phyloP scores from a whole-genome alignment of 495 filamentous ascomycete genomes.

The Penicillium robsamsonii region DNA sequence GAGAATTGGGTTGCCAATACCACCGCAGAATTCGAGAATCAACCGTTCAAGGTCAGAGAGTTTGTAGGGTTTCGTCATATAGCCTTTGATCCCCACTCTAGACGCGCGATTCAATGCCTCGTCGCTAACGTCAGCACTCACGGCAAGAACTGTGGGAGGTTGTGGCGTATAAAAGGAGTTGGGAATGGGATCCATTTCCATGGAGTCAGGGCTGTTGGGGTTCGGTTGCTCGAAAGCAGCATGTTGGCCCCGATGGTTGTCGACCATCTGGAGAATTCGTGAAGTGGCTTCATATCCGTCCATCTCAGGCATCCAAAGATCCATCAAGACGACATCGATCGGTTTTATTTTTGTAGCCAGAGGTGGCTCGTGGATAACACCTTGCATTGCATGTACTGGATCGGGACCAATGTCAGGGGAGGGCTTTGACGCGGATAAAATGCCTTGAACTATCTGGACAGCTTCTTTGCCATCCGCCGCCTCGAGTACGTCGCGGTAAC shows the following conservation, averaged over 20 bases:
- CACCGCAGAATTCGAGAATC: slow-evolving; percentile 60
- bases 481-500: slow-evolving; percentile 63
- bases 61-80: slow-evolving; percentile 79
- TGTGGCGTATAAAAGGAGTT: slow-evolving; percentile 10
- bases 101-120: slow-evolving; percentile 62
- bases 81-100: slow-evolving; percentile 70
- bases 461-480: slow-evolving; percentile 74
- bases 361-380: slow-evolving; percentile 7
- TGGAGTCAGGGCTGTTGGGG: slow-evolving; percentile 12
- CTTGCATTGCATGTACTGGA: neutral
- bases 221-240: slow-evolving; percentile 8
- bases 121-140: slow-evolving; percentile 75
- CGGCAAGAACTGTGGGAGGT: slow-evolving; percentile 59
- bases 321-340: slow-evolving; percentile 74
- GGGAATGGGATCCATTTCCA: slow-evolving; percentile 25
- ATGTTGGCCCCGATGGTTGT: slow-evolving; percentile 31
- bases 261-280: slow-evolving; percentile 57
- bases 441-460: slow-evolving; percentile 58
- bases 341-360: slow-evolving; percentile 32
- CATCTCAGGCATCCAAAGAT: slow-evolving; percentile 85
- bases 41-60: slow-evolving; percentile 66
- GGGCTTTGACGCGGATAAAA: slow-evolving; percentile 29
- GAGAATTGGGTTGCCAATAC: slow-evolving; percentile 4
- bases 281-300: slow-evolving; percentile 76
- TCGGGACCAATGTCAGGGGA: slow-evolving; percentile 1